phyloP scores from a whole-genome alignment of 2,329 filamentous ascomycete genomes.

The Mollisiaceae sp. region DNA sequence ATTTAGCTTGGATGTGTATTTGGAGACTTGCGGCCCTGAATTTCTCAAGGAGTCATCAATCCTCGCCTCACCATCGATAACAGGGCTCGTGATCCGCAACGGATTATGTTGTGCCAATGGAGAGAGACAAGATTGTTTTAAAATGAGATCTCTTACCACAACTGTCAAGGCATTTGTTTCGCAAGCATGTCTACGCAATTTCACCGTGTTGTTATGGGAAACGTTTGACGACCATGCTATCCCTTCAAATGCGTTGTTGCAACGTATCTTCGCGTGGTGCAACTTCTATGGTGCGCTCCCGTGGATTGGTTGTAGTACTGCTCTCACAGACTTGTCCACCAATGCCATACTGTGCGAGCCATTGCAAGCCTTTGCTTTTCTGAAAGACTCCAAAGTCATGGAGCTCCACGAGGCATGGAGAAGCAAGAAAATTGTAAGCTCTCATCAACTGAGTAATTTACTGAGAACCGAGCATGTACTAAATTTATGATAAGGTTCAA shows the following conservation, averaged over 20 bases:
- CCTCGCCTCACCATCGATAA: slow-evolving; percentile 44
- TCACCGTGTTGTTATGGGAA: slow-evolving; percentile 51
- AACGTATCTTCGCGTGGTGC: slow-evolving; percentile 51
- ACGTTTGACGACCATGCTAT: slow-evolving; percentile 47
- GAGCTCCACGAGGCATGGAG: slow-evolving; percentile 49
- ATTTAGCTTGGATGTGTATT: slow-evolving; percentile 47
- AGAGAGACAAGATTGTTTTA: slow-evolving; percentile 50
- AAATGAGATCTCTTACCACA: slow-evolving; percentile 47
- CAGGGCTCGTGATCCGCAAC: slow-evolving; percentile 50
- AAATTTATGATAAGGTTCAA: slow-evolving; percentile 10
- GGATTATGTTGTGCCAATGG: slow-evolving; percentile 49
- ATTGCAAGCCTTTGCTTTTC: slow-evolving; percentile 51
- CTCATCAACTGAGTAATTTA: background rate
- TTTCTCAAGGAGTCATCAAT: slow-evolving; percentile 46
- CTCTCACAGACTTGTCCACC: slow-evolving; percentile 45
- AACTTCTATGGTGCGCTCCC: slow-evolving; percentile 51
- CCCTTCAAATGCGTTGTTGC: slow-evolving; percentile 49
- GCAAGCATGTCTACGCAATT: slow-evolving; percentile 50
- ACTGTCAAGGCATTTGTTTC: slow-evolving; percentile 52
- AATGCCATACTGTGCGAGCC: slow-evolving; percentile 45
- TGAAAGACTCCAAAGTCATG: slow-evolving; percentile 52
- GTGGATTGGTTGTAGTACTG: slow-evolving; percentile 48
- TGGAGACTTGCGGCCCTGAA: slow-evolving; percentile 48
- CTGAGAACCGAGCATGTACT: background rate
- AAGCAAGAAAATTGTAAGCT: slow-evolving; percentile 24